Base-by-base conservation (phyloP, 192 early-diverging fungal genomes). In the Linnemannia hyalina region DNA sequence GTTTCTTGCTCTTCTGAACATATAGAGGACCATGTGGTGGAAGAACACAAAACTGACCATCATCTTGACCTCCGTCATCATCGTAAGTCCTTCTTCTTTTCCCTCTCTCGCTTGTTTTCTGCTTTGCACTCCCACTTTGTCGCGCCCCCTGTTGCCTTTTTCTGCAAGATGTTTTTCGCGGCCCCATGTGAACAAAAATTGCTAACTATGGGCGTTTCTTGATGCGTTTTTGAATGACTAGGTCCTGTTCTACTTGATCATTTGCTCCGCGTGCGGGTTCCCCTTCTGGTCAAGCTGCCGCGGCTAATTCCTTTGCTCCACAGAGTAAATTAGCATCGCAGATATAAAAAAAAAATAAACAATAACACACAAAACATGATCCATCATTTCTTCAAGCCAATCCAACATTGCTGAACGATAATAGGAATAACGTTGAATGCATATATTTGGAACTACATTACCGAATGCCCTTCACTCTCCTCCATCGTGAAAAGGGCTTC, bases 31-130 rank as follows among this genome's bases (percentile, higher is more conserved):
- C 77, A 96, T 97, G 95, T 98, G 97, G 97, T 98, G 96, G 96
- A 97, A 97, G 85, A 98, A 97, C 90, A 95, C 95, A 63, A 95
- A 95, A 88, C 88, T 97, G 49, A 93, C 97, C 92, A 92, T 91
- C 46, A 90, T 94, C 42, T 85, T 97, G 68, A 93, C 84, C 35
- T 87, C 91, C 26, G 95, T 91, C 16, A 80, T 88, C 18, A 77
- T 93, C 29, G 90, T 91, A 89, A 90, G 91, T 71, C 49, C 46
- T 22, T 41, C 36, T 38, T 38, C 29, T 63, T 29, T 52, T 42
- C 41, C 13, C 29, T 44, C 22, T 35, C 35, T n/a, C 8, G 54
- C 6, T 40, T 40, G 38, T 6, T 40, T 40, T 40, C 38, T 40
- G 38, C 38, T 40, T 4, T 40, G 38, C 10, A 15, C 44, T 73